Base-by-base conservation (phyloP, 1,284 basidiomycete species). In the Sanghuangporus weigelae region DNA sequence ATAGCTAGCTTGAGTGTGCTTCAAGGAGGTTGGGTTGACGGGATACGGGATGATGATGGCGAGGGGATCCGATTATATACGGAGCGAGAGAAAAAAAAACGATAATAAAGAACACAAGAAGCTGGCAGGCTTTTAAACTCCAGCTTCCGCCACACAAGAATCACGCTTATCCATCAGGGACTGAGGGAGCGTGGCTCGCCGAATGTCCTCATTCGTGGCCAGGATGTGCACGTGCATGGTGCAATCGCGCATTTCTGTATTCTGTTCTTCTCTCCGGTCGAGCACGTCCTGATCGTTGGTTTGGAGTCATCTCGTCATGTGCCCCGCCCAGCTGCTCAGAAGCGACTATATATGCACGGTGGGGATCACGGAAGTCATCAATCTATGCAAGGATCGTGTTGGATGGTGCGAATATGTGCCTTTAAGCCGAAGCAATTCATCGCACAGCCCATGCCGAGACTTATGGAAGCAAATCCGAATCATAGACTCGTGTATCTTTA, bases 1-100 rank as follows among this genome's bases (percentile, higher is more conserved):
- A 85, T 85, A 31, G 51, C 40, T 42, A 56, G 63, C 42, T 58
- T 57, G 16, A 19, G 48, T 50, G 53, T 59, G 7, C 12, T 42
- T 35, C 46, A 39, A 23, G 46, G 51, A 57, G 40, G 51, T 42
- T 46, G 44, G 38, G 46, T 35, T 40, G 59, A 23, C 7, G 51
- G 50, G 14, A 48, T 40, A 35, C 51, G 51, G 21, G n/a, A 23
- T 57, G 46, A 46, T 19, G 60, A 44, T 10, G 36, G n/a, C 3
- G 39, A 57, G n/a, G 12, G 55, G 21, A 14, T 7, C n/a, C 12
- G 19, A 14, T 12, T 40, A 46, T 58, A 44, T 23, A 31, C 40
- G 57, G 40, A 23, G 8, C 44, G 31, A 31, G 53, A 26, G 49
- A 40, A 42, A 42, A 55, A 31, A 31, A 31, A 31, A 2, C 26